Percentiles rank a stretch among this genome's conserved stretches.
These are phyloP conservation scores for Sequoiadendron giganteum DNA, from an alignment of 75 land plant species.

Conservation along the genomic window DNA sequence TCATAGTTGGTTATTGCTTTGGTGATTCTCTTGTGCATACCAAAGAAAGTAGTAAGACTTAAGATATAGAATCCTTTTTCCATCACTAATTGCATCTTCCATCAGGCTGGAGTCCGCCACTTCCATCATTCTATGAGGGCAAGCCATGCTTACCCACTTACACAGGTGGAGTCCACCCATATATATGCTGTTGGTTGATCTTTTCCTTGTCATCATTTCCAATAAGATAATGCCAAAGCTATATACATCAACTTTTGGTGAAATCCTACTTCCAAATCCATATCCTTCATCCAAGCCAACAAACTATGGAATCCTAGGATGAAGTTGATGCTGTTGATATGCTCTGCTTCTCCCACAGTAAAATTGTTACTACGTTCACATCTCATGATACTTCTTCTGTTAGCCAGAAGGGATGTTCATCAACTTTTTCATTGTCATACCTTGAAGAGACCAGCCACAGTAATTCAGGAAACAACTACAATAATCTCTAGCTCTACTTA, in stretches of 20 bases:
- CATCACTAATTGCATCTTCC: too few relatives aligned
- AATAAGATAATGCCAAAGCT: constrained; percentile 9
- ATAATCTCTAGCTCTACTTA: not conserved
- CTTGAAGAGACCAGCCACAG: constrained; percentile 22
- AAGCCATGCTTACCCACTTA: constrained; percentile 8
- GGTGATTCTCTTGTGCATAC: constrained; percentile 6
- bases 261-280: not conserved
- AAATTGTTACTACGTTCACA: constrained; percentile 64
- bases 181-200: constrained; percentile 9
- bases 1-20: constrained; percentile 4
- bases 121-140: not conserved
- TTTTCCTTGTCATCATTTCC: constrained; percentile 10
- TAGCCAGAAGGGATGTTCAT: constrained; percentile 59
- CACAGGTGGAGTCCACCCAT: not conserved
- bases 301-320: not conserved
- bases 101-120: not conserved
- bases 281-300: constrained; percentile 9
- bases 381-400: constrained; percentile 79
- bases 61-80: too few relatives aligned
- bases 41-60: too few relatives aligned
- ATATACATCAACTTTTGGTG: constrained; percentile 14
- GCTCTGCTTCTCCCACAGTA: constrained; percentile 47
- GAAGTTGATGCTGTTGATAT: constrained; percentile 56
- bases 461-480: not conserved
- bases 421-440: constrained; percentile 53